Conservation (phyloP, 495 filamentous ascomycete species). For the Neurospora sp. region DNA sequence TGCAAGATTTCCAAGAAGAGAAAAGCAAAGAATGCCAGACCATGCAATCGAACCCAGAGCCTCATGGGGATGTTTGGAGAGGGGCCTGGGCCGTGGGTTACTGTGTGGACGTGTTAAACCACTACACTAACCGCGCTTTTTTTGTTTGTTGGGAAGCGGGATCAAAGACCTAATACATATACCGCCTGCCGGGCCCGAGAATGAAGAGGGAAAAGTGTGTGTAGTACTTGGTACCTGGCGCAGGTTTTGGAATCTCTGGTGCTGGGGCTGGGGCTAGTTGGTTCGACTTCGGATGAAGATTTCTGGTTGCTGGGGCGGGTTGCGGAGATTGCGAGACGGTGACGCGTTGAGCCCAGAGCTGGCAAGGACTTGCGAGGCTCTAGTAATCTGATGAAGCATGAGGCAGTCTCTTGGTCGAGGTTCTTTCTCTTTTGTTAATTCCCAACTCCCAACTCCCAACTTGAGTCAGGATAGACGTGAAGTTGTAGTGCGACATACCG, state of each 20-base stretch:
- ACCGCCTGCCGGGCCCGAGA: not conserved
- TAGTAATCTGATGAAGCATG: no score
- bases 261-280: not conserved
- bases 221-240: not conserved
- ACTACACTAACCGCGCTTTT: not conserved
- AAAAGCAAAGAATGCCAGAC: not conserved
- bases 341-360: not conserved
- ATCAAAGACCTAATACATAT: not conserved
- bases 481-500: no score
- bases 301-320: not conserved
- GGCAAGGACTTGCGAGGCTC: no score
- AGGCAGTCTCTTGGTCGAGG: no score
- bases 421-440: no score
- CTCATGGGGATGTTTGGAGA: not conserved
- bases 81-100: not conserved
- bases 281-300: not conserved
- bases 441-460: no score
- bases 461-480: no score
- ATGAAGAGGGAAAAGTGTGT: not conserved
- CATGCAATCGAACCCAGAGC: not conserved
- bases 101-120: not conserved
- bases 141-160: not conserved
- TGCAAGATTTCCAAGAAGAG: not conserved
- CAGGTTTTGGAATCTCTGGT: not conserved
- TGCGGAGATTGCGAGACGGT: not conserved